phyloP scores from a whole-genome alignment of 768 basidiomycete species.

The Pleurotus citrinopileatus region DNA sequence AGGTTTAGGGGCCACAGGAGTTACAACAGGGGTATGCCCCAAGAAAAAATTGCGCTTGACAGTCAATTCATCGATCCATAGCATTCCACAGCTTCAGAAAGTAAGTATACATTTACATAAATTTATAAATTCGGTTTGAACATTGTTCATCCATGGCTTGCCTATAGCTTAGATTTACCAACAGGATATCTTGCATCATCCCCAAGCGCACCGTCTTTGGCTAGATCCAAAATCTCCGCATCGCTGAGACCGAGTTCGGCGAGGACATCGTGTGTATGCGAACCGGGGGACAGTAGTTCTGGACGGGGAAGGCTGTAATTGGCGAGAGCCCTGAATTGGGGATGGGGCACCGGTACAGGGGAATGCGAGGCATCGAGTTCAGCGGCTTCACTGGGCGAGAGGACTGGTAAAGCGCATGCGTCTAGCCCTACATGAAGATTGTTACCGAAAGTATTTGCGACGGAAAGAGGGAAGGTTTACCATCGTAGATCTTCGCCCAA shows the following conservation, averaged over 20 bases:
- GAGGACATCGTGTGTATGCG: constrained; percentile 53
- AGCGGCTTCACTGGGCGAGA: constrained; percentile 61
- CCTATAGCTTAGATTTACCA: neutral
- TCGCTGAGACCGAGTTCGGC: constrained; percentile 46
- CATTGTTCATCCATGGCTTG: neutral
- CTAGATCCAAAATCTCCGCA: constrained; percentile 36
- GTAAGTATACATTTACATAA: neutral
- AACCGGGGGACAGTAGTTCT: constrained; percentile 40
- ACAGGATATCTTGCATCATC: constrained; percentile 19
- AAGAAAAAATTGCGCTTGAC: too few relatives aligned
- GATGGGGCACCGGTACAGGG: constrained; percentile 50
- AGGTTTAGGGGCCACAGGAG: too few relatives aligned
- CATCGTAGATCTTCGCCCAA: constrained; percentile 68
- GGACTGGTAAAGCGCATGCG: constrained; percentile 68
- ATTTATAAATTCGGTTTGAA: too few relatives aligned
- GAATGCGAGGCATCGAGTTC: constrained; percentile 33
- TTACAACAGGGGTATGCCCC: too few relatives aligned
- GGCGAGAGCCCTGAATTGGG: constrained; percentile 32
- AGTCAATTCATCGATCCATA: too few relatives aligned
- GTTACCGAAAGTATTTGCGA: neutral
- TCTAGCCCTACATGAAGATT: constrained; percentile 50
- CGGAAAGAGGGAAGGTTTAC: constrained; percentile 29
- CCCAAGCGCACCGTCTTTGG: constrained; percentile 46
- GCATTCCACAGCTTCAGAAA: too few relatives aligned
- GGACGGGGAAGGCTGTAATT: constrained; percentile 9